These are phyloP conservation scores for Phylloporus arenicola DNA, from an alignment of 768 basidiomycete species.

Conservation along the genomic window DNA sequence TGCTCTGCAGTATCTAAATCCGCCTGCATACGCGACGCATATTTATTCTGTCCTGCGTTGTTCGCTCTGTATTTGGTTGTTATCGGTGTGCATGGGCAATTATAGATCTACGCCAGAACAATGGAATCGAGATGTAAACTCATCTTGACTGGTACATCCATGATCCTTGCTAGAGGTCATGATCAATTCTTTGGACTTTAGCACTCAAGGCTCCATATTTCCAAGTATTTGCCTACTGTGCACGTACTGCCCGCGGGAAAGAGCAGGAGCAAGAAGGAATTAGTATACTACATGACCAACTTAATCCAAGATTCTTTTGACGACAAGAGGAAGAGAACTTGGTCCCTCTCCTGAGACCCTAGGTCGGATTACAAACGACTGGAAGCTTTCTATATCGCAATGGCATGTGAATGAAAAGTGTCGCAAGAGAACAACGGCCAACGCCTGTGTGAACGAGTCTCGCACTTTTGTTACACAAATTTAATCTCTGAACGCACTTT, in stretches of 20 bases:
- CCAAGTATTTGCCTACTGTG: too few relatives aligned
- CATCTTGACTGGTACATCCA: neutral
- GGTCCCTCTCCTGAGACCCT: conserved; percentile 46
- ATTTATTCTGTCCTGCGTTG: conserved; percentile 24
- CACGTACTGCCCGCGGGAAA: neutral
- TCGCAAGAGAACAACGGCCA: conserved; percentile 46
- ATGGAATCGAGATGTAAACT: neutral
- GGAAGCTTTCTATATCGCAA: conserved; percentile 54
- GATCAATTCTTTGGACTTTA: too few relatives aligned
- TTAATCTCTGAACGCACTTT: conserved; percentile 36
- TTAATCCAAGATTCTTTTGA: conserved; percentile 30
- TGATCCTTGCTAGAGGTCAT: too few relatives aligned
- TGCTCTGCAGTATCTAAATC: conserved; percentile 9
- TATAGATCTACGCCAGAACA: neutral
- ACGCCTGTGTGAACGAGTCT: conserved; percentile 21
- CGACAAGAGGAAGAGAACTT: conserved; percentile 53
- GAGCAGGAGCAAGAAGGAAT: neutral
- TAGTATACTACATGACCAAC: neutral
- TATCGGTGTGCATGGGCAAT: neutral
- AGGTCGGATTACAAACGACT: conserved; percentile 62
- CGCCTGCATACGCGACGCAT: conserved; percentile 13
- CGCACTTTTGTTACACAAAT: conserved; percentile 18
- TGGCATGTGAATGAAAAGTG: conserved; percentile 51
- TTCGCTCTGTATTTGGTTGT: conserved; percentile 5
- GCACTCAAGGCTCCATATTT: too few relatives aligned